Conservation (phyloP, 345 rosid species). For the Eucalyptus erythrocorys region DNA sequence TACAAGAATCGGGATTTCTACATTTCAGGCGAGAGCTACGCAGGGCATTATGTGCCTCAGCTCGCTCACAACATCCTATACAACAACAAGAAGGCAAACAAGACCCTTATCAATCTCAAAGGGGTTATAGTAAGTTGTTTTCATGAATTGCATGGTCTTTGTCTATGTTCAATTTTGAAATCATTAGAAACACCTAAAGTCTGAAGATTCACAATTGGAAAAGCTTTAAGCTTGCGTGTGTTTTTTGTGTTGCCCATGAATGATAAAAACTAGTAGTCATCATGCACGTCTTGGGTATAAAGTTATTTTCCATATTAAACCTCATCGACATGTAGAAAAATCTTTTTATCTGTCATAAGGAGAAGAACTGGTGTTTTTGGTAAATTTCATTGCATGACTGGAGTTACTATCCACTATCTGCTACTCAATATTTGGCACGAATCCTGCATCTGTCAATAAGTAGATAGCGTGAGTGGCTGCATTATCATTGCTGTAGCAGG, state of each 20-base stretch:
- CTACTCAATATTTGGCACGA: background rate
- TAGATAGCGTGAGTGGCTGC: background rate
- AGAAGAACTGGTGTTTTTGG: background rate
- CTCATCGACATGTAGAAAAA: background rate
- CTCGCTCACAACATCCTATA: conserved; percentile 53
- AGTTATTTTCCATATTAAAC: background rate
- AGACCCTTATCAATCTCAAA: conserved; percentile 55
- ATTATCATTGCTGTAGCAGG: background rate
- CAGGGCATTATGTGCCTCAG: conserved; percentile 83
- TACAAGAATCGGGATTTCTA: conserved; percentile 56
- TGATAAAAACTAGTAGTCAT: background rate
- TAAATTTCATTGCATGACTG: background rate
- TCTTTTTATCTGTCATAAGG: background rate
- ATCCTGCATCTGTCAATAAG: background rate
- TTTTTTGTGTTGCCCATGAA: background rate
- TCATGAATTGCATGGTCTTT: background rate
- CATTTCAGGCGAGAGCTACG: conserved; percentile 87
- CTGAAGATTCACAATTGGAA: background rate
- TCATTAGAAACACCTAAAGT: background rate
- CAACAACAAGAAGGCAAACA: conserved; percentile 31
- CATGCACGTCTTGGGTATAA: background rate
- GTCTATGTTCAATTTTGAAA: background rate
- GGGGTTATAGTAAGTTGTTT: conserved; percentile 40
- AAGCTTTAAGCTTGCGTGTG: background rate
- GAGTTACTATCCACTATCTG: background rate